These are phyloP conservation scores for Geoglossum glabrum DNA, from an alignment of 495 filamentous ascomycete species.

Conservation along the genomic window DNA sequence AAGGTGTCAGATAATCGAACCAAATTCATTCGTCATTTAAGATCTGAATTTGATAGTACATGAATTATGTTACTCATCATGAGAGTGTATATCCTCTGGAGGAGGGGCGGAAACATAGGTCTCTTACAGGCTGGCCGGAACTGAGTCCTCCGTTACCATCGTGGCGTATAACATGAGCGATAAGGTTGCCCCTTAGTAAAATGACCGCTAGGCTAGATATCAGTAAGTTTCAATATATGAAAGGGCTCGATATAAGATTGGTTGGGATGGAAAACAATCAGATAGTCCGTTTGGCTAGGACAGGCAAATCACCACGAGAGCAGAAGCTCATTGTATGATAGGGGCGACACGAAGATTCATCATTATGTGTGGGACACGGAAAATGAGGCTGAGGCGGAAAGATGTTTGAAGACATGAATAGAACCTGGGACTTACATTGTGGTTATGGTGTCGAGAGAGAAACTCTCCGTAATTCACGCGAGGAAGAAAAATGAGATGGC, in stretches of 20 bases:
- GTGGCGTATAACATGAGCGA: not conserved
- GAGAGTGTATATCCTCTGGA: constrained; percentile 3
- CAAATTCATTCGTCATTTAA: constrained; percentile 27
- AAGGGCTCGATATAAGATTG: constrained; percentile 1
- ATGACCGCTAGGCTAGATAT: not conserved
- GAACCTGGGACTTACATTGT: not conserved
- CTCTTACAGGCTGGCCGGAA: not conserved
- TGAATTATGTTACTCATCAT: constrained; percentile 34
- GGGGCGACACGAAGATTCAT: constrained; percentile 86
- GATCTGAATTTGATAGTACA: constrained; percentile 50
- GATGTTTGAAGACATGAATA: too few relatives aligned
- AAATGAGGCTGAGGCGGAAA: not conserved
- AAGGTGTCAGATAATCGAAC: constrained; percentile 30
- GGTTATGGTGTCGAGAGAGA: not conserved
- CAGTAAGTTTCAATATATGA: not conserved
- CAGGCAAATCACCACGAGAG: constrained; percentile 71
- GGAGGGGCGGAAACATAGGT: not conserved
- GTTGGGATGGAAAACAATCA: constrained; percentile 26
- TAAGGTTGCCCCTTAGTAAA: not conserved
- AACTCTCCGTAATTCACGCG: too few relatives aligned
- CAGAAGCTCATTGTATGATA: constrained; percentile 52
- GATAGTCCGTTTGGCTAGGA: constrained; percentile 80
- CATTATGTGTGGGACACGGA: constrained; percentile 29
- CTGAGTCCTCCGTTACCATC: not conserved
- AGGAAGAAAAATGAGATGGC: too few relatives aligned